Evolutionary conservation across 1,284 basidiomycete genomes (phyloP).

Genomic region (Fomitopsis palustris): DNA sequence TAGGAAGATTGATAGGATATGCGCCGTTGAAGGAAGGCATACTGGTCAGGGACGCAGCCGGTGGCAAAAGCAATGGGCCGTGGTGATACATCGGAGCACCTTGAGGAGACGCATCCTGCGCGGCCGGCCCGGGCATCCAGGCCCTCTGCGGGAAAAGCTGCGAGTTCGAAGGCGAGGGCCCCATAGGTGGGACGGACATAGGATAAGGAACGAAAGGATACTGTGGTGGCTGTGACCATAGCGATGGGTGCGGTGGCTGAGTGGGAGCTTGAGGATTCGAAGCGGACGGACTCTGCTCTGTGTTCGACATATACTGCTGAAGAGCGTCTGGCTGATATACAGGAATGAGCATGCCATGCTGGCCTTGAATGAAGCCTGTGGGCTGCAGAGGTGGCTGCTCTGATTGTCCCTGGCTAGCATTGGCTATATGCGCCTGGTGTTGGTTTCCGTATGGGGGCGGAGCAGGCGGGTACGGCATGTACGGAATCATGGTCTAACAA

Average conservation of each 20-base stretch:
- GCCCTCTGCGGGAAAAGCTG: slow-evolving; percentile 7
- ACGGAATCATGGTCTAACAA: slow-evolving; percentile 8
- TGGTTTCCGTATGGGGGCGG: background rate
- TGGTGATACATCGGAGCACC: background rate
- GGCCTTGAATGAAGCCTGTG: slow-evolving; percentile 69
- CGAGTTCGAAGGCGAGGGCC: background rate
- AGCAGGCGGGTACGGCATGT: slow-evolving; percentile 5
- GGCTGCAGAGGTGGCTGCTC: slow-evolving; percentile 58
- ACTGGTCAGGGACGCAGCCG: slow-evolving; percentile 4
- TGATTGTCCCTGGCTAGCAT: background rate
- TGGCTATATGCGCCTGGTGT: background rate
- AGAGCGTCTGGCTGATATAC: slow-evolving; percentile 70
- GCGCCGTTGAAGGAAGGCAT: background rate
- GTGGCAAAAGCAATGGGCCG: slow-evolving; percentile 5
- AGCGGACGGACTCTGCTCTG: slow-evolving; percentile 17
- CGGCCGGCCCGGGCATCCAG: slow-evolving; percentile 14
- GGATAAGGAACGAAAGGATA: slow-evolving; percentile 6
- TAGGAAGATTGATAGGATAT: background rate
- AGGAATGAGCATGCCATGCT: slow-evolving; percentile 65
- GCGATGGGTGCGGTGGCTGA: slow-evolving; percentile 1
- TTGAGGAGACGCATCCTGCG: background rate
- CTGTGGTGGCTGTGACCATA: slow-evolving; percentile 7
- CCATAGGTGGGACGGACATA: background rate
- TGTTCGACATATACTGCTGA: slow-evolving; percentile 47
- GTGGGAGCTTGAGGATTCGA: slow-evolving; percentile 10